A percentile compares a stretch with the other conserved stretches of the same genome.
These are phyloP conservation scores for Cutaneotrichosporon sp. DNA, from an alignment of 1,284 basidiomycete species.

Conservation along the genomic window DNA sequence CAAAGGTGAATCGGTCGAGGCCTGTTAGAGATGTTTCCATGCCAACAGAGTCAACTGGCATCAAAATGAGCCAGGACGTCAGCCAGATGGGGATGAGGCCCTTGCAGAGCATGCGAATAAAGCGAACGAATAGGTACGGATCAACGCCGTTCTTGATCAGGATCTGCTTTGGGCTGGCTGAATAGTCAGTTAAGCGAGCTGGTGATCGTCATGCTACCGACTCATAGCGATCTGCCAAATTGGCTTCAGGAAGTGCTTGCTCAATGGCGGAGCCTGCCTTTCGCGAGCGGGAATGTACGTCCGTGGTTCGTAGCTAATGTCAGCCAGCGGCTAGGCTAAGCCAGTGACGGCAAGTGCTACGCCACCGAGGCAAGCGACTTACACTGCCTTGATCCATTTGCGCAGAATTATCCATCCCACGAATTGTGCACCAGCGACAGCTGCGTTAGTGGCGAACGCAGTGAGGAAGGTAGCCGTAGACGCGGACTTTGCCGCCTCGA, in stretches of 20 bases:
- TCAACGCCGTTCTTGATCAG: slow-evolving; percentile 53
- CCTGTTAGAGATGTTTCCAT: slow-evolving; percentile 48
- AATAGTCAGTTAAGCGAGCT: not conserved
- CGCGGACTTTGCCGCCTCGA: slow-evolving; percentile 17
- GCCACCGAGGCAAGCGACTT: slow-evolving; percentile 21
- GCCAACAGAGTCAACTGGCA: slow-evolving; percentile 59
- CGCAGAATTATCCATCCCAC: slow-evolving; percentile 60
- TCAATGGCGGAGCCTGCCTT: slow-evolving; percentile 33
- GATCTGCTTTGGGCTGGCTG: slow-evolving; percentile 52
- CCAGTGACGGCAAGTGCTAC: not conserved
- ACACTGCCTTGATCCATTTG: slow-evolving; percentile 44
- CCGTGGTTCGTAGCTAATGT: slow-evolving; percentile 64
- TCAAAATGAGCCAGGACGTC: slow-evolving; percentile 57
- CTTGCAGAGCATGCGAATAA: slow-evolving; percentile 60
- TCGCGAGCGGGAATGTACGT: slow-evolving; percentile 54
- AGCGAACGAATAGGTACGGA: slow-evolving; percentile 67
- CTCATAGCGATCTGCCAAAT: slow-evolving; percentile 37
- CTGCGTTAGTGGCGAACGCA: slow-evolving; percentile 57
- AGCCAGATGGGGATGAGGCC: slow-evolving; percentile 64
- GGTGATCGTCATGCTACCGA: slow-evolving; percentile 9
- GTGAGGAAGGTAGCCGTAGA: slow-evolving; percentile 62
- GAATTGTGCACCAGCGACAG: slow-evolving; percentile 58
- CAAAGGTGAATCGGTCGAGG: slow-evolving; percentile 55
- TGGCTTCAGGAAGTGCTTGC: slow-evolving; percentile 28
- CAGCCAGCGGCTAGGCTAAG: slow-evolving; percentile 1